Evolutionary conservation across 2,329 filamentous ascomycete genomes (phyloP).

Genomic region (Fusarium buxicola): DNA sequence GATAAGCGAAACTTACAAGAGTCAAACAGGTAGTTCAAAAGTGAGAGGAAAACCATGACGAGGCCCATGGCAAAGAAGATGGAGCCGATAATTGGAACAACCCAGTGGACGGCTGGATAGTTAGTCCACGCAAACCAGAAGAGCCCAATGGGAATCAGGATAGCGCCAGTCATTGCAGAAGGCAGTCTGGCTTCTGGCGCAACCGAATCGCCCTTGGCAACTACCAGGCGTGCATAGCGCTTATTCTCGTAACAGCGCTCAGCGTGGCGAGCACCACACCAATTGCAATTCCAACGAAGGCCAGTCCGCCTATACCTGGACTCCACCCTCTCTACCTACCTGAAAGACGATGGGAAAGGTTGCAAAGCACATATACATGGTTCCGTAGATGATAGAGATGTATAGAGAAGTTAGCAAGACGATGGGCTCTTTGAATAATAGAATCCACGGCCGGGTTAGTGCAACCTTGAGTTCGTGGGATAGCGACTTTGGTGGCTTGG

Average conservation of each 20-base stretch:
- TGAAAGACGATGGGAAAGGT: slow-evolving; percentile 31
- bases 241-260: slow-evolving; percentile 12
- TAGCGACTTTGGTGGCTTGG: slow-evolving; percentile 49
- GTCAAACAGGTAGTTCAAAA: slow-evolving; percentile 20
- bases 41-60: slow-evolving; percentile 21
- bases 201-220: neutral
- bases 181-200: slow-evolving; percentile 11
- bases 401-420: slow-evolving; percentile 73
- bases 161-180: slow-evolving; percentile 13
- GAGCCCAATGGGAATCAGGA: slow-evolving; percentile 6
- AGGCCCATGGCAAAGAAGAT: slow-evolving; percentile 18
- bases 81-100: slow-evolving; percentile 5
- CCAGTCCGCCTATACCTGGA: slow-evolving; percentile 16
- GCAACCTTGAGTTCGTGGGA: slow-evolving; percentile 59
- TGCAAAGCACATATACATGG: slow-evolving; percentile 30
- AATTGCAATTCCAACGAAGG: slow-evolving; percentile 11
- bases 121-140: slow-evolving; percentile 34
- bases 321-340: slow-evolving; percentile 16
- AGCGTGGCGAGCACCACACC: neutral
- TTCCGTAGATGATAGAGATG: slow-evolving; percentile 58
- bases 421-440: slow-evolving; percentile 77
- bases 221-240: neutral
- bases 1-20: neutral
- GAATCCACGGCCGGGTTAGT: slow-evolving; percentile 70
- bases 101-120: slow-evolving; percentile 4